Evolutionary conservation across 768 basidiomycete genomes (phyloP), one percentile per base, ranked within the genome.

Genomic region (Cubamyces lactineus): DNA sequence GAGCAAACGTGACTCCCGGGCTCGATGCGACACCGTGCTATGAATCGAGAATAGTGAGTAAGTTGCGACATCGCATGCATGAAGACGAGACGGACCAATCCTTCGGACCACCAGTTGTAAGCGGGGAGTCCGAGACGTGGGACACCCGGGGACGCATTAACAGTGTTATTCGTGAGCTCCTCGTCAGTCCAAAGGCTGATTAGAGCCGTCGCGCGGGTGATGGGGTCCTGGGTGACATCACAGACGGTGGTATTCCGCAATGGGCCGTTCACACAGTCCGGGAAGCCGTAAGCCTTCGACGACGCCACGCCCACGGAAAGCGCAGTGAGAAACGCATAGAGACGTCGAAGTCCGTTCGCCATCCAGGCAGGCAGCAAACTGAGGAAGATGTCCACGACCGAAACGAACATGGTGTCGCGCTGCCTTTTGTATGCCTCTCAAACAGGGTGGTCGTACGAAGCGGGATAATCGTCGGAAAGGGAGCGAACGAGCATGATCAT

Each of bases 41-140:
- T 5, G 17, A 4, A 8, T 49, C 8, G 13, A 8, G 43, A 24
- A 50, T 39, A 41, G n/a, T 46, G 43, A 43, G 41, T 12, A 43
- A 54, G n/a, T 65, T 17, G 17, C 21, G 28, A 21, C 55, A 26
- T 45, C 50, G 16, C 17, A 48, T 16, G 28, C 23, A 16, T 41
- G 46, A 34, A 39, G 5, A 30, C 28, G 69, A 1, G 6, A 65
- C 77, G 57, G 65, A 85, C 85, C 67, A 86, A 67, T 2, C 79
- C 84, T 73, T 86, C 84, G 23, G 80, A 82, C 84, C 85, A 86
- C 84, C 84, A 85, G 49, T 84, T 75, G 54, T 86, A 86, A 17
- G 79, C 67, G 11, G 84, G 83, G 24, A 86, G 71, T n/a, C 83
- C 84, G 2, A 85, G 75, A 12, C 84, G 79, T 55, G 83, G 72